Evolutionary conservation across 106 monocot species (phyloP).

Genomic region (Acorus calamus): DNA sequence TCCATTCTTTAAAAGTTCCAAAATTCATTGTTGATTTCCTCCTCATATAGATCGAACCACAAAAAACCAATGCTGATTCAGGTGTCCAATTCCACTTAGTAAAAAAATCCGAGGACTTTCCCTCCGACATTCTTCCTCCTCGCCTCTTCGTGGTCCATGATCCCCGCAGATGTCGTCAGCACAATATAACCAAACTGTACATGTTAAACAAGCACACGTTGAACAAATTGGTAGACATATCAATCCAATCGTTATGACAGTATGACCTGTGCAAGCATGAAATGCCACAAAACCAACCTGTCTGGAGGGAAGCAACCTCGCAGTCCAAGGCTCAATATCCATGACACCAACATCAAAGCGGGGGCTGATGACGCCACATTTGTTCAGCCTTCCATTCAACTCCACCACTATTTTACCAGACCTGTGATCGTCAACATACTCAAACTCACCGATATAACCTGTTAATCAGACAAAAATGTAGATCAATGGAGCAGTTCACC

Average conservation of each 20-base stretch:
- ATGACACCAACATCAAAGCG: constrained; percentile 39
- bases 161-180: constrained; percentile 50
- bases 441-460: constrained; percentile 44
- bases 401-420: constrained; percentile 38
- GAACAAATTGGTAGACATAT: not conserved
- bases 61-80: not conserved
- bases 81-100: constrained; percentile 3
- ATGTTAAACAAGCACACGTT: not conserved
- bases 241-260: not conserved
- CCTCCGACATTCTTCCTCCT: constrained; percentile 70
- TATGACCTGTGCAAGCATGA: not conserved
- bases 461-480: not conserved
- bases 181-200: constrained; percentile 41
- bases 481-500: not conserved
- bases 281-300: constrained; percentile 8
- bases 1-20: no score
- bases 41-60: not conserved
- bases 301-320: constrained; percentile 32
- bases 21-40: not conserved
- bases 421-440: constrained; percentile 36
- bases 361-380: constrained; percentile 44
- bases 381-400: constrained; percentile 36
- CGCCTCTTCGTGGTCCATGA: constrained; percentile 64
- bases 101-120: constrained; percentile 53
- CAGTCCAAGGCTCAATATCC: constrained; percentile 43